phyloP scores from a whole-genome alignment of 2,329 filamentous ascomycete genomes.

The Cytospora leucostoma region DNA sequence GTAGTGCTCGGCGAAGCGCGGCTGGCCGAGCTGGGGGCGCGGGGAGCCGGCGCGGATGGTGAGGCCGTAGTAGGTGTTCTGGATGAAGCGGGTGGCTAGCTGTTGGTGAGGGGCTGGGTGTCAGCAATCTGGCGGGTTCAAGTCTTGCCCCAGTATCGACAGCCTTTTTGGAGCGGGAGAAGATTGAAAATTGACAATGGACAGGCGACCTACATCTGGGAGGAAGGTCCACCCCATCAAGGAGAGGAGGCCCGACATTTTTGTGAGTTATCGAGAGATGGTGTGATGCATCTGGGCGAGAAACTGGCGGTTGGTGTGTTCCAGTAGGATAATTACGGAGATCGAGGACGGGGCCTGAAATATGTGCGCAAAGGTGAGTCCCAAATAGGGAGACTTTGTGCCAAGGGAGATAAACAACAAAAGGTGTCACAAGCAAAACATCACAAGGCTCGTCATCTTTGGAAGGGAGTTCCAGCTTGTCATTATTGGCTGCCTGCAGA shows the following conservation, averaged over 20 bases:
- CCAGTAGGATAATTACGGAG: no score
- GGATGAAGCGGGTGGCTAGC: constrained; percentile 76
- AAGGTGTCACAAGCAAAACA: no score
- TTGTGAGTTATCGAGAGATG: constrained; percentile 5
- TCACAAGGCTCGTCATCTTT: no score
- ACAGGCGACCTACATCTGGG: constrained; percentile 47
- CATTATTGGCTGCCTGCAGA: no score
- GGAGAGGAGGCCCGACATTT: constrained; percentile 55
- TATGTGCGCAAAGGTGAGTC: no score
- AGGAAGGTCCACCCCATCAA: constrained; percentile 60
- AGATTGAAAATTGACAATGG: constrained; percentile 8
- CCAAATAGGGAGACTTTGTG: no score
- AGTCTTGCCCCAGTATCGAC: background rate
- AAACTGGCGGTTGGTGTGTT: background rate
- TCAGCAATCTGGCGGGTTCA: constrained; percentile 16
- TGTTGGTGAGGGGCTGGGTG: constrained; percentile 38
- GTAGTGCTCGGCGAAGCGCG: constrained; percentile 71
- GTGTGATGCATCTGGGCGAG: constrained; percentile 15
- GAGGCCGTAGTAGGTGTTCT: constrained; percentile 82
- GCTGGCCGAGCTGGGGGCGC: constrained; percentile 69
- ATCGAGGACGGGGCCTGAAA: no score
- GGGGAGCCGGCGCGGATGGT: constrained; percentile 88
- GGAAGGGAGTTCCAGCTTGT: no score
- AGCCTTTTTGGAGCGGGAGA: constrained; percentile 3
- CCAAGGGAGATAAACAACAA: no score